A percentile compares a stretch with the other conserved stretches of the same genome.
Conservation (phyloP, 805 yeast genomes). For the Cephaloascus fragrans region DNA sequence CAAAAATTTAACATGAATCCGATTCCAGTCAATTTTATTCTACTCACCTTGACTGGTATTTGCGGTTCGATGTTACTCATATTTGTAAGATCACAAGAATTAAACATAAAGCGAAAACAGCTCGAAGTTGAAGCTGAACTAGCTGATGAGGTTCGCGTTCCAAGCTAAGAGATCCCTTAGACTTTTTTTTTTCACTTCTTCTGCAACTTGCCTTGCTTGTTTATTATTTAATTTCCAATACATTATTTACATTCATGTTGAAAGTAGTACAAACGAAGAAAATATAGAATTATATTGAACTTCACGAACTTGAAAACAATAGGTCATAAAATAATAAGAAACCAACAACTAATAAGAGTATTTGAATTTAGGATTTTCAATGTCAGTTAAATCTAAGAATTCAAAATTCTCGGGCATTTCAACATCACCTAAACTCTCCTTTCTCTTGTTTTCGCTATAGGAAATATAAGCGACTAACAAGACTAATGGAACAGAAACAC, state of each 20-base stretch:
- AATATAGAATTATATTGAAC: no score
- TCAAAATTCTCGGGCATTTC: constrained; percentile 24
- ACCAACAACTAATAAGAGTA: constrained; percentile 27
- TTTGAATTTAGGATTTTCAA: constrained; percentile 47
- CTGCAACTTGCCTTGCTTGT: no score
- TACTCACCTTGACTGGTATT: constrained; percentile 45
- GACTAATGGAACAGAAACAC: constrained; percentile 33
- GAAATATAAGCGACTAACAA: constrained; percentile 32
- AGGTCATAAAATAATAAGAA: not conserved
- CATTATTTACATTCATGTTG: no score
- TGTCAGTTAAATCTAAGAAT: constrained; percentile 50
- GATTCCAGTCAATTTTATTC: constrained; percentile 54
- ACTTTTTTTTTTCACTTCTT: no score
- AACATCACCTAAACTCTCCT: constrained; percentile 21
- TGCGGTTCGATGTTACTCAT: constrained; percentile 36
- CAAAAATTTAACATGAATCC: constrained; percentile 64
- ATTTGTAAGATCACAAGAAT: constrained; percentile 32
- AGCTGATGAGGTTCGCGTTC: constrained; percentile 39
- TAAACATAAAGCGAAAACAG: constrained; percentile 34
- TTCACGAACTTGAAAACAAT: no score
- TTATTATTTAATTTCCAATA: no score
- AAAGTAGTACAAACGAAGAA: no score
- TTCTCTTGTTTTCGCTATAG: constrained; percentile 37
- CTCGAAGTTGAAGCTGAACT: constrained; percentile 57
- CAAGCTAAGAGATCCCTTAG: constrained; percentile 18